These are phyloP conservation scores for Leccinum subgranulosum DNA, from an alignment of 768 basidiomycete species.

Conservation along the genomic window DNA sequence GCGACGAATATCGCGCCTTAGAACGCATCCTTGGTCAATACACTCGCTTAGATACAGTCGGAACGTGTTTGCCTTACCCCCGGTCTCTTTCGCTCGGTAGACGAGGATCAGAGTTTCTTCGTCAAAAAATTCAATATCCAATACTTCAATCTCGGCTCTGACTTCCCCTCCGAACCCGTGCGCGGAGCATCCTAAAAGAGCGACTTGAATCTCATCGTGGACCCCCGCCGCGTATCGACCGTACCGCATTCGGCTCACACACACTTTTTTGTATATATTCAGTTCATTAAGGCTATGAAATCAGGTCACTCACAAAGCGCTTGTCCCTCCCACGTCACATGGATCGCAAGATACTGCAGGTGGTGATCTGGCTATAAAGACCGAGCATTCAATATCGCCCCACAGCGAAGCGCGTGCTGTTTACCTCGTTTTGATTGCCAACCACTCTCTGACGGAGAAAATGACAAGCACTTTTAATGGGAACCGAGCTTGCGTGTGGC, in stretches of 20 bases:
- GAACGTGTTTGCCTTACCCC: constrained; percentile 42
- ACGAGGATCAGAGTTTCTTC: constrained; percentile 65
- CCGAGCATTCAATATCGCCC: constrained; percentile 26
- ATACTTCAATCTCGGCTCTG: constrained; percentile 44
- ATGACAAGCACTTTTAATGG: constrained; percentile 31
- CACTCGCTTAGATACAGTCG: constrained; percentile 9
- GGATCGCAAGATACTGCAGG: constrained; percentile 52
- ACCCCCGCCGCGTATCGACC: constrained; percentile 36
- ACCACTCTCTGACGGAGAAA: constrained; percentile 56
- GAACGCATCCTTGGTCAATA: constrained; percentile 32
- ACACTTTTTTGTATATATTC: constrained; percentile 47
- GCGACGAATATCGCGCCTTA: constrained; percentile 58
- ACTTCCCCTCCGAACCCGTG: constrained; percentile 31
- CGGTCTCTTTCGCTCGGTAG: constrained; percentile 46
- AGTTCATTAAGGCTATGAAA: constrained; percentile 26
- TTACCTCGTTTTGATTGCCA: constrained; percentile 48
- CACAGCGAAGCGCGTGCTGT: constrained; percentile 24
- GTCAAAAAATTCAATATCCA: constrained; percentile 79
- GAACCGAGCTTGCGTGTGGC: constrained; percentile 31
- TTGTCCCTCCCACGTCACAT: constrained; percentile 40
- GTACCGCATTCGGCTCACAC: constrained; percentile 53
- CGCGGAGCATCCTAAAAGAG: constrained; percentile 49
- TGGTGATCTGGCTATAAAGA: constrained; percentile 39
- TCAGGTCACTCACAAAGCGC: constrained; percentile 43
- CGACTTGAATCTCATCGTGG: constrained; percentile 41